Evolutionary conservation across 1,284 basidiomycete species (phyloP), one percentile per base, ranked within the genome.

Genomic region (Marasmius tenuissimus): DNA sequence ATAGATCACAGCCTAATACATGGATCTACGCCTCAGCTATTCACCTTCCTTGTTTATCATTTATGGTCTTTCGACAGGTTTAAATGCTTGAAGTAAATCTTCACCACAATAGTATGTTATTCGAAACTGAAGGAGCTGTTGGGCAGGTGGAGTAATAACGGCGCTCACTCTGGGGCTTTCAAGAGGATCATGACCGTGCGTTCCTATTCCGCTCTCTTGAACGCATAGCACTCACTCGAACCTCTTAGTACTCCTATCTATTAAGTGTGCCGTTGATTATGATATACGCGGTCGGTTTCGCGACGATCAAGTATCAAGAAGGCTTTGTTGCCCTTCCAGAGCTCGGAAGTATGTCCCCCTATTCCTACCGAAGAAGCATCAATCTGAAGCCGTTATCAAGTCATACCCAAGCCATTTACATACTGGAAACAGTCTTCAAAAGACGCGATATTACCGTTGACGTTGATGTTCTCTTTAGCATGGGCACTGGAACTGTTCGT

Each of bases 171-270:
- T 33, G 89, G 89, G 18, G 80, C 88, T 1, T 92, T 92, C 76
- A 92, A 91, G 73, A 84, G 90, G 22, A 71, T 92, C 67, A 92
- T 92, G 91, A 92, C 88, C 16, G 89, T 91, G 61, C 67, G 85
- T 76, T 56, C n/a, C 35, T 20, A 3, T 45, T 12, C 7, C 27
- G 14, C 12, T 34, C 38, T 22, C n/a, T 11, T 9, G n/a, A 4
- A 34, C 22, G 18, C 47, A 10, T 34, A 8, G 51, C 11, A 18
- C n/a, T 42, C 42, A 35, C 9, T 20, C 51, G 27, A 18, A 20
- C 4, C 47, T 27, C 10, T 11, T 65, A 92, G 90, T 92, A 93
- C 70, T 85, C 89, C 3, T 93, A 92, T 69, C 67, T 91, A 35
- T 60, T 85, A 58, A 83, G 80, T 54, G 72, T 92, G 65, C 91